A percentile compares a stretch with the other conserved stretches of the same genome.
Conservation (phyloP, 1,139 yeast species). For the Suhomyces bribrorum region DNA sequence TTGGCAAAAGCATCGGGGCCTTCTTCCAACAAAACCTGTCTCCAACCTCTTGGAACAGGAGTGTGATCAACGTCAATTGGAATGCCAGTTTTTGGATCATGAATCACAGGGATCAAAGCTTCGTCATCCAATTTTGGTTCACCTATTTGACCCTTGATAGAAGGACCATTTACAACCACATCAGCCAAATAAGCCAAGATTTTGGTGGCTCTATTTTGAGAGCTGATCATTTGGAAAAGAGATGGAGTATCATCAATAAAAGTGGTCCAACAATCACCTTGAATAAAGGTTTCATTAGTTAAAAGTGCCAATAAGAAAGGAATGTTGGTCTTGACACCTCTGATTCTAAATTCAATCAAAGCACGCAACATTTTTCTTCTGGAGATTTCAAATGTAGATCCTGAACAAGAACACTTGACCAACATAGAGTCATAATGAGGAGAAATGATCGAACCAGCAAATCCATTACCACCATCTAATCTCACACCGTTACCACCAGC, state of each 20-base stretch:
- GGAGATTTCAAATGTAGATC: constrained; percentile 94
- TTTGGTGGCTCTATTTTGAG: constrained; percentile 97
- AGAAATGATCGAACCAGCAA: constrained; percentile 96
- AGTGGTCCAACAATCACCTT: constrained; percentile 96
- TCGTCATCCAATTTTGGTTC: constrained; percentile 77
- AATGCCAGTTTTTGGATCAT: constrained; percentile 56
- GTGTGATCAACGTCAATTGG: constrained; percentile 57
- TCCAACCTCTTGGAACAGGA: constrained; percentile 81
- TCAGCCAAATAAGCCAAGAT: constrained; percentile 87
- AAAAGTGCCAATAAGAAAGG: constrained; percentile 93
- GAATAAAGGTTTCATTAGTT: constrained; percentile 86
- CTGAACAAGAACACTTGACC: constrained; percentile 96
- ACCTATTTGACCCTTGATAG: constrained; percentile 94
- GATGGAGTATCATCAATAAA: constrained; percentile 98
- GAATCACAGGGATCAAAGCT: constrained; percentile 72
- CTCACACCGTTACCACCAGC: constrained; percentile 99
- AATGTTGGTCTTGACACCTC: constrained; percentile 98
- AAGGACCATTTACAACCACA: constrained; percentile 90
- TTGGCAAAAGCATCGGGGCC: constrained; percentile 91
- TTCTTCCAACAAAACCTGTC: constrained; percentile 76
- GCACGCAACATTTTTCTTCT: constrained; percentile 97
- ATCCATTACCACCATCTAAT: constrained; percentile 98
- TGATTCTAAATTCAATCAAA: constrained; percentile 92
- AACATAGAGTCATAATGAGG: constrained; percentile 99
- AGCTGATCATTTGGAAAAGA: constrained; percentile 89